A percentile compares a stretch with the other conserved stretches of the same genome.
Evolutionary conservation across 495 filamentous ascomycete species (phyloP).

Genomic region (Lophiotrema nucula): DNA sequence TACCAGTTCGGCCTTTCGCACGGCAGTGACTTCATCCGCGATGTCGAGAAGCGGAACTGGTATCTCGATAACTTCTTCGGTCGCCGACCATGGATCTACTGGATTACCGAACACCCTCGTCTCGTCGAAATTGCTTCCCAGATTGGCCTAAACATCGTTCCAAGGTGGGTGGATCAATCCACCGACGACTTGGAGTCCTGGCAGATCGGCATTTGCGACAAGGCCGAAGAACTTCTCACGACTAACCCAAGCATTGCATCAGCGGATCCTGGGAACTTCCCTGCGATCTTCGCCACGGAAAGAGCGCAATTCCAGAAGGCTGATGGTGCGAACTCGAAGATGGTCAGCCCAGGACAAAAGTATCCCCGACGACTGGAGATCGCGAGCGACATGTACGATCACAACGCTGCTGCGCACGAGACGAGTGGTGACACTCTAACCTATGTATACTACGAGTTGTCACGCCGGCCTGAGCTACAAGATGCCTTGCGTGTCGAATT

Average conservation of each 20-base stretch:
- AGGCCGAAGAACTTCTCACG: conserved; percentile 29
- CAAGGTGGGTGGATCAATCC: conserved; percentile 61
- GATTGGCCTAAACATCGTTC: conserved; percentile 50
- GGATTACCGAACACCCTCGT: background rate
- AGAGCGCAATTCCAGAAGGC: background rate
- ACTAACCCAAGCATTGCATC: background rate
- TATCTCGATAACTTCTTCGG: too few species aligned
- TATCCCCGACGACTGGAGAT: background rate
- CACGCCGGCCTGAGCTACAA: background rate
- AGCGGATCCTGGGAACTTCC: background rate
- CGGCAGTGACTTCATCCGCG: too few species aligned
- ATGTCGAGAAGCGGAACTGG: background rate
- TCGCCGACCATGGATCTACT: too few species aligned
- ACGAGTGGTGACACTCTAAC: background rate
- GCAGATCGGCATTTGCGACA: conserved; percentile 56
- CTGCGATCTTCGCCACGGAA: background rate
- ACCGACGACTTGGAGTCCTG: conserved; percentile 65
- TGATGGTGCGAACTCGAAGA: background rate
- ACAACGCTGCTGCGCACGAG: background rate
- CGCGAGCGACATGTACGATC: background rate
- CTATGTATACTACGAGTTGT: background rate
- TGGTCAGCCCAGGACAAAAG: background rate
- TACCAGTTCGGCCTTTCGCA: too few species aligned
- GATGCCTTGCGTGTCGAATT: background rate
- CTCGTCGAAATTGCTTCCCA: background rate